Percentiles rank a stretch among this genome's conserved stretches.
Evolutionary conservation across 1,284 basidiomycete genomes (phyloP).

Genomic region (Heterobasidion occidentale): DNA sequence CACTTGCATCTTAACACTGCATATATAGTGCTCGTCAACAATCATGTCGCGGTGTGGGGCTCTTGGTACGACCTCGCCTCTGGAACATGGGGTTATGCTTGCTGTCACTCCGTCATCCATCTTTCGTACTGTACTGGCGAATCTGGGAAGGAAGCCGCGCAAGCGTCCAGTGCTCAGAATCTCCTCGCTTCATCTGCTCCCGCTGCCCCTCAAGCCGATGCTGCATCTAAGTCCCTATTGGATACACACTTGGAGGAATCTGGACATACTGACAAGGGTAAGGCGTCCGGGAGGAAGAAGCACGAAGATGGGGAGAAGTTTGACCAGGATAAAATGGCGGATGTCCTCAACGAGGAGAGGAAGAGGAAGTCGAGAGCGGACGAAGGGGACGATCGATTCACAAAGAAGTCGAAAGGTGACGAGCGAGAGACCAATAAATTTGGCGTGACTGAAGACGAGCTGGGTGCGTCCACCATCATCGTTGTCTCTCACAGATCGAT

Average conservation of each 20-base stretch:
- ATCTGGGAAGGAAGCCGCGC: conserved; percentile 77
- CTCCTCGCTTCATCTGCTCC: conserved; percentile 42
- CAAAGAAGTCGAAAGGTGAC: conserved; percentile 60
- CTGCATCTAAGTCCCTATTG: conserved; percentile 18
- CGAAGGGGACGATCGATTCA: conserved; percentile 42
- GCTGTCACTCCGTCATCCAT: conserved; percentile 86
- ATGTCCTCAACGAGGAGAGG: conserved; percentile 73
- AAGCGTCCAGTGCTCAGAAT: conserved; percentile 62
- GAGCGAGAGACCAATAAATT: conserved; percentile 35
- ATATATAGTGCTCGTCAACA: conserved; percentile 75
- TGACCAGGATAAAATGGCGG: conserved; percentile 60
- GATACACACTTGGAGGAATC: conserved; percentile 18
- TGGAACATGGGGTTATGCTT: conserved; percentile 87
- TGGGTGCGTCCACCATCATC: conserved; percentile 50
- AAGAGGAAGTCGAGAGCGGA: conserved; percentile 66
- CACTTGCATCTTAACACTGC: not conserved
- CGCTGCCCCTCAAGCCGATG: conserved; percentile 10
- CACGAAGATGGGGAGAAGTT: conserved; percentile 63
- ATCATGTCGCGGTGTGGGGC: conserved; percentile 93
- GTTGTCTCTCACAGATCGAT: conserved; percentile 3
- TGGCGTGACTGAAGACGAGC: conserved; percentile 89
- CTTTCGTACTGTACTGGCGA: conserved; percentile 91
- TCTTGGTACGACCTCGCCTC: conserved; percentile 81
- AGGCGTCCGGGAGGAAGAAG: conserved; percentile 50
- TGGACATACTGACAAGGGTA: conserved; percentile 37